Conservation (phyloP, 164 flowering plant species). For the Vitis riparia region DNA sequence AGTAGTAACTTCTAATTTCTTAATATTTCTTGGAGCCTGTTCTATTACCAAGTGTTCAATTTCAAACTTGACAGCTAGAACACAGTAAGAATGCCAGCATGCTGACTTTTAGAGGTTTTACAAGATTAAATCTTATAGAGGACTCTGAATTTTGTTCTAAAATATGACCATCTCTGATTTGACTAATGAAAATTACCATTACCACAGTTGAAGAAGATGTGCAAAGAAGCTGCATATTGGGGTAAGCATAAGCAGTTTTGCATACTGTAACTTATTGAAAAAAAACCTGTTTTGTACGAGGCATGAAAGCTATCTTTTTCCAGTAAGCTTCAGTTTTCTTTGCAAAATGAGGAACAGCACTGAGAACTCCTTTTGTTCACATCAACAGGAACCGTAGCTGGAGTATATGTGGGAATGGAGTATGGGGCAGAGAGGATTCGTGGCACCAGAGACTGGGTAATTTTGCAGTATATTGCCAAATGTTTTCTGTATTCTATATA, state of each 20-base stretch:
- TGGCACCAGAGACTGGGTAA: slow-evolving; percentile 90
- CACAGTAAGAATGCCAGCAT: too few relatives aligned
- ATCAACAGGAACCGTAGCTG: slow-evolving; percentile 73
- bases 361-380: slow-evolving; percentile 2
- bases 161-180: neutral
- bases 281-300: neutral
- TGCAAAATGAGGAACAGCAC: neutral
- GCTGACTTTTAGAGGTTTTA: too few relatives aligned
- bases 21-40: too few relatives aligned
- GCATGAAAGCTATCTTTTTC: neutral
- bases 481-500: neutral
- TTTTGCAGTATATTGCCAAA: neutral
- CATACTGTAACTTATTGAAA: too few relatives aligned
- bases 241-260: slow-evolving; percentile 25
- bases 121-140: too few relatives aligned
- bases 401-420: slow-evolving; percentile 86
- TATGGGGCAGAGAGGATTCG: slow-evolving; percentile 75
- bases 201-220: slow-evolving; percentile 85
- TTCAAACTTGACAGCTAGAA: too few relatives aligned
- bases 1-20: too few relatives aligned
- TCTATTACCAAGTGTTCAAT: too few relatives aligned
- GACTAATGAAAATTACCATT: slow-evolving; percentile 10
- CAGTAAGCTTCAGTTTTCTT: neutral
- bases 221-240: slow-evolving; percentile 89
- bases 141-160: neutral